Base-by-base conservation (phyloP, 768 basidiomycete genomes). In the Xerocomellus chrysenteron region DNA sequence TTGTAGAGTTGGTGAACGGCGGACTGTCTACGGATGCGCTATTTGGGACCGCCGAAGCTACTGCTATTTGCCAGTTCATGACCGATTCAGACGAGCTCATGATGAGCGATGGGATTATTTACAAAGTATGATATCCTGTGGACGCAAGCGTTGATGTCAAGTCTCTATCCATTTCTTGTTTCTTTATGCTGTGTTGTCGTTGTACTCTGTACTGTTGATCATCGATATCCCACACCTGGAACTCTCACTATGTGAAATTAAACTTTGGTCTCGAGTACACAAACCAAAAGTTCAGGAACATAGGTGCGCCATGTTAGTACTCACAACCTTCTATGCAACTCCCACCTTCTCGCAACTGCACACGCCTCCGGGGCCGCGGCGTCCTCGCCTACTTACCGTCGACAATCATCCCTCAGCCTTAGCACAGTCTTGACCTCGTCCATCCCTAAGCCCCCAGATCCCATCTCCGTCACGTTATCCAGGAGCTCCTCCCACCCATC, bases 101-200 rank as follows among this genome's bases (percentile, higher is more conserved):
- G 90, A 79, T 93, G 64, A 88, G 87, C 60, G 92, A 90, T 33
- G 90, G 87, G 33, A 85, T 92, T 54, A 82, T 95, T 51, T 95
- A 95, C 76, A 92, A 86, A 72, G 83, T 93, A 54, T 92, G 76
- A 73, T 53, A 54, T 45, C 43, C 47, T 44, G 49, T 41, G 47
- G 55, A 35, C 13, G 50, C 50, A 17, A 10, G 41, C n/a, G 36
- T 44, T 24, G 35, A 49, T 36, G 9, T 28, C 37, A 30, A 33
- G 12, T 47, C 36, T 3, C 21, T 26, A 9, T 26, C 14, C 26
- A 33, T 50, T 47, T 11, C 39, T 49, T 10, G 41, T 44, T 53
- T 48, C 33, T 17, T 57, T 51, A 28, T 55, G 45, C 41, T 44
- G 33, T 42, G 52, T 46, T 4, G 13, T 35, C 33, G 37, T 48